A percentile compares a stretch with the other conserved stretches of the same genome.
Evolutionary conservation across 169 alveolate species (phyloP).

Genomic region (Cyclospora cayetanensis): DNA sequence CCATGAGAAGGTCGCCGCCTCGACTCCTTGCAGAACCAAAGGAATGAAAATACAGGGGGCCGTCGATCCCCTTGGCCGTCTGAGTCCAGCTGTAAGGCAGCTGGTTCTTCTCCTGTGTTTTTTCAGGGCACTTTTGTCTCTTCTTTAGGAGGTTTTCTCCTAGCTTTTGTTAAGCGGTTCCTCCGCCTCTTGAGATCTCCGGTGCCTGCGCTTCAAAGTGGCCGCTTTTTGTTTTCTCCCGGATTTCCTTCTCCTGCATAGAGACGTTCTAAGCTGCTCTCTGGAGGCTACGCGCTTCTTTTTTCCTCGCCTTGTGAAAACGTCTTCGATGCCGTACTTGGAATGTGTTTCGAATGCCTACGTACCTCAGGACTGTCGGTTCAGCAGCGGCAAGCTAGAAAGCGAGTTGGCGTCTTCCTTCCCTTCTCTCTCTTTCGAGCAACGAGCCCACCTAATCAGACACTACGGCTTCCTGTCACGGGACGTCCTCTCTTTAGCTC

Average conservation of each 20-base stretch:
- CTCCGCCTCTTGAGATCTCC: neutral
- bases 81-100: neutral
- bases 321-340: neutral
- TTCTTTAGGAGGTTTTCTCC: neutral
- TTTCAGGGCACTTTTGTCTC: neutral
- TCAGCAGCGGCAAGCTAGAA: neutral
- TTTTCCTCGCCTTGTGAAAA: neutral
- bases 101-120: neutral
- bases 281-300: no score
- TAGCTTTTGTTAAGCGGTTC: conserved; percentile 59
- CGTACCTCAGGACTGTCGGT: neutral
- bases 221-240: neutral
- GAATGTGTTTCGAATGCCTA: neutral
- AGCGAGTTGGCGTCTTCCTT: neutral
- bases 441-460: conserved; percentile 79
- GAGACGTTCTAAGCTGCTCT: neutral
- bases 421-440: conserved; percentile 68
- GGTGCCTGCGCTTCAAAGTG: neutral
- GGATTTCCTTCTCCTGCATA: neutral
- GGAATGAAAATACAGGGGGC: neutral
- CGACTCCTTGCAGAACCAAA: conserved; percentile 8
- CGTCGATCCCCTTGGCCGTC: neutral
- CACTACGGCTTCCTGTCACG: conserved; percentile 83
- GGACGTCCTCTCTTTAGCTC: conserved; percentile 79
- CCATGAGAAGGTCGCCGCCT: neutral